These are phyloP conservation scores for Fusarium humuli DNA, from an alignment of 2,329 filamentous ascomycete species.

Conservation along the genomic window DNA sequence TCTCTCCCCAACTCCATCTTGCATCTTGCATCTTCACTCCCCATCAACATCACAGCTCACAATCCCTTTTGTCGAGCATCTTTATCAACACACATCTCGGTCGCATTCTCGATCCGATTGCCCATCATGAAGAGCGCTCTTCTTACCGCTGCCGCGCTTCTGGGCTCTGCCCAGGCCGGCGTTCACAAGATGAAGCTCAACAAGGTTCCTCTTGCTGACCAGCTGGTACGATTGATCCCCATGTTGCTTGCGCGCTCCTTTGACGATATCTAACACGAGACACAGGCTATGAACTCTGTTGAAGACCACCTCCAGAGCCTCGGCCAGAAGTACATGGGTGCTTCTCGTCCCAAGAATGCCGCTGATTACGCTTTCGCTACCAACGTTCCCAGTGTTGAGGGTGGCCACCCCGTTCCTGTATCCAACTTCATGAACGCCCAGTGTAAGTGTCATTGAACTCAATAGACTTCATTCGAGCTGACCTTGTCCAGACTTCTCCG, in stretches of 20 bases:
- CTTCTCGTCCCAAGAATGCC: conserved; percentile 71
- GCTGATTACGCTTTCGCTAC: conserved; percentile 84
- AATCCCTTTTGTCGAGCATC: conserved; percentile 18
- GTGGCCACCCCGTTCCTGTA: conserved; percentile 84
- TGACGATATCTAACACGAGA: conserved; percentile 26
- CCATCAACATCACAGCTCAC: conserved; percentile 32
- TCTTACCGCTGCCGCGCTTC: conserved; percentile 81
- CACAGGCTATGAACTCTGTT: conserved; percentile 81
- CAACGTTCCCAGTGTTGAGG: conserved; percentile 72
- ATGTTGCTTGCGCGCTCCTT: neutral
- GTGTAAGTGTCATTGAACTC: conserved; percentile 70
- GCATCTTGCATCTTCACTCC: conserved; percentile 35
- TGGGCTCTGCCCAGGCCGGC: conserved; percentile 84
- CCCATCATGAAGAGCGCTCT: conserved; percentile 86
- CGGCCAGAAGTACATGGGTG: conserved; percentile 95
- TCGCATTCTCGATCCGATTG: conserved; percentile 40
- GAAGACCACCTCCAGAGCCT: conserved; percentile 84
- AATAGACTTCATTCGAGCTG: conserved; percentile 8
- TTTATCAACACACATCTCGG: conserved; percentile 4
- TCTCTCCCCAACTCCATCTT: conserved; percentile 43
- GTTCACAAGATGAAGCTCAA: conserved; percentile 98
- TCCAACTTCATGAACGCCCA: conserved; percentile 99
- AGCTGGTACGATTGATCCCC: conserved; percentile 75
- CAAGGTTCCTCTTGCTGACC: conserved; percentile 92
- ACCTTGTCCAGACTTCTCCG: conserved; percentile 84